Evolutionary conservation across 352 stramenopile genomes (phyloP).

Genomic region (Pythium inflatum): DNA sequence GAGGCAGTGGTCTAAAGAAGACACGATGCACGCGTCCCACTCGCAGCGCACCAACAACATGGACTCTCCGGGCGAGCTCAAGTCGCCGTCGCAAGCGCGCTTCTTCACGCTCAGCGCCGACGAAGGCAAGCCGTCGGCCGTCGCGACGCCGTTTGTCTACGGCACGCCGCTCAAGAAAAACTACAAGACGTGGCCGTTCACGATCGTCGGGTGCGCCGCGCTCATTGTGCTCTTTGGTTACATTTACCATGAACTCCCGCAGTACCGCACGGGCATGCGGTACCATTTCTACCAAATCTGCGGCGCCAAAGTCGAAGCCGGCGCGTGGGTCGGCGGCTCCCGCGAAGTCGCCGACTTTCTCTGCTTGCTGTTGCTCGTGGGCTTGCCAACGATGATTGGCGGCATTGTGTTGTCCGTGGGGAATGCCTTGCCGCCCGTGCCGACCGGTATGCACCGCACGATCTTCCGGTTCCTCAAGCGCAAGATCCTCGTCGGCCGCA

Average conservation of each 20-base stretch:
- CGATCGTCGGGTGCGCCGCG: constrained; percentile 55
- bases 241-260: constrained; percentile 75
- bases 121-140: constrained; percentile 46
- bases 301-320: constrained; percentile 50
- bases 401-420: constrained; percentile 65
- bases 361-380: constrained; percentile 72
- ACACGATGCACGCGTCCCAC: constrained; percentile 12
- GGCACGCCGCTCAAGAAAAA: constrained; percentile 77
- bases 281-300: constrained; percentile 71
- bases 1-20: neutral
- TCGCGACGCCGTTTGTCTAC: constrained; percentile 76
- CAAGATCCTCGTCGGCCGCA: constrained; percentile 67
- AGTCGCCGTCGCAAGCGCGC: constrained; percentile 52
- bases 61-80: constrained; percentile 33
- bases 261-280: constrained; percentile 69
- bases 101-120: constrained; percentile 73
- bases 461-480: constrained; percentile 83
- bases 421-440: constrained; percentile 71
- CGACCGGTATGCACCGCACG: constrained; percentile 69
- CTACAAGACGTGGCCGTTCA: constrained; percentile 83
- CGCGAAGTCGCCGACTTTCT: constrained; percentile 79
- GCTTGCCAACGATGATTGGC: constrained; percentile 73
- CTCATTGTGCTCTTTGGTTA: constrained; percentile 59
- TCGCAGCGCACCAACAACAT: constrained; percentile 19
- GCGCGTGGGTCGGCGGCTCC: constrained; percentile 70